Conservation (phyloP, 768 basidiomycete species). For the Suillus hirtellus region DNA sequence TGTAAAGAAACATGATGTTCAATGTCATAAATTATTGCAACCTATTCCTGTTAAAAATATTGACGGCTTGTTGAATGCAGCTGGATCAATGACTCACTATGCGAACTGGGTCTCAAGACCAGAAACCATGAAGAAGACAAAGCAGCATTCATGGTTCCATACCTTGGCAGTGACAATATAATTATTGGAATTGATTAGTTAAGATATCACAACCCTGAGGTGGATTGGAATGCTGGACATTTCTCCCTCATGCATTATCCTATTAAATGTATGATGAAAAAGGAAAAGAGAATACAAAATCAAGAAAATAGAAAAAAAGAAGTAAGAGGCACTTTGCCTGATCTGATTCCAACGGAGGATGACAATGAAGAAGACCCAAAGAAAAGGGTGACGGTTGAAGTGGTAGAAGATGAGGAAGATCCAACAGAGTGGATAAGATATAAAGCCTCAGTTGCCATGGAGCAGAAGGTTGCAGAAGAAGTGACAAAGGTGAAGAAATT, state of each 20-base stretch:
- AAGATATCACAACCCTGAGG: neutral
- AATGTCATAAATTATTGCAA: neutral
- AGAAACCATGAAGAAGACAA: neutral
- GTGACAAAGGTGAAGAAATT: too few relatives aligned
- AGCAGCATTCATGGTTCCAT: neutral
- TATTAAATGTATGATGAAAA: neutral
- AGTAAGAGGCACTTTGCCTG: too few relatives aligned
- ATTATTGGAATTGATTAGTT: neutral
- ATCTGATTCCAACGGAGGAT: neutral
- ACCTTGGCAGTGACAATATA: neutral
- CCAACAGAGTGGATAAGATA: too few relatives aligned
- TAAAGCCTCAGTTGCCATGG: too few relatives aligned
- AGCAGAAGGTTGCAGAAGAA: too few relatives aligned
- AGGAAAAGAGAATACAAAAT: neutral
- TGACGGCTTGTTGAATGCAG: neutral
- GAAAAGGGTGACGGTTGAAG: neutral
- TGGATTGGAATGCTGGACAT: neutral
- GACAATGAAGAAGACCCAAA: rapidly evolving
- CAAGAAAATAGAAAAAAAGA: neutral
- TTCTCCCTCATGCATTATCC: neutral
- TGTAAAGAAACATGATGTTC: rapidly evolving
- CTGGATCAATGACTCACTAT: neutral
- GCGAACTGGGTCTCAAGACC: neutral
- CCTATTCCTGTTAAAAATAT: neutral
- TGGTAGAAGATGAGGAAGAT: too few relatives aligned